Base-by-base conservation (phyloP, 2,329 filamentous ascomycete genomes). In the Xylariales sp. region DNA sequence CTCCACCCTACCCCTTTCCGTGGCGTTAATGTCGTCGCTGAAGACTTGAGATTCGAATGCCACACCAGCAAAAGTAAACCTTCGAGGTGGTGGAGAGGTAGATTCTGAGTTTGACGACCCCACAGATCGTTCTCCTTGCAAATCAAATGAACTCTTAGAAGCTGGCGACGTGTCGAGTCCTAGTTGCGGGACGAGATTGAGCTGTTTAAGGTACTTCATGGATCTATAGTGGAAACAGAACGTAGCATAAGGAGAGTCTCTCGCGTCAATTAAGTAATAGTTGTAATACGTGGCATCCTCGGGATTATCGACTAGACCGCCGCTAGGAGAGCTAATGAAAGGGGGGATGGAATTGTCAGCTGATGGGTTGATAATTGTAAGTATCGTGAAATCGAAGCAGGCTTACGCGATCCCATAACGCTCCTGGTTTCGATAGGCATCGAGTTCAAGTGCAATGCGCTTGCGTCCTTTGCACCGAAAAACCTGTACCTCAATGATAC, bases 181-280 rank as follows among this genome's bases (percentile, higher is more conserved):
- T 9, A 57, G 49, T 43, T 73, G 72, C 0, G 83, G 80, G 32
- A 86, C 81, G 4, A 89, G 76, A 61, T 84, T 85, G 9, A 88
- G 79, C 39, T 81, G 76, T 7, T 78, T 73, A 10, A 89, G 81
- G 62, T 81, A 83, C 9, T 81, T 78, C 82, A 81, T 84, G 6
- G 84, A 86, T 36, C 86, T 82, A 69, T 89, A 89, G 67, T 89
- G 84, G 68, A 89, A 87, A 32, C 81, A 81, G 67, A 89, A 89
- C 0, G 81, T 82, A 4, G 82, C 83, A 69, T 83, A 88, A 0
- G 87, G 87, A 1, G 75, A 79, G 50, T 87, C 83, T 62, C 81
- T 84, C 0, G 84, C 75, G 64, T 89, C 87, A 28, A 82, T 73
- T 3, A 89, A 78, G 50, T 81, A 76, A 77, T 84, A 89, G 69